Percentiles rank a stretch among this genome's conserved stretches.
phyloP scores from a whole-genome alignment of 164 flowering plant genomes.

The Warburgia ugandensis region DNA sequence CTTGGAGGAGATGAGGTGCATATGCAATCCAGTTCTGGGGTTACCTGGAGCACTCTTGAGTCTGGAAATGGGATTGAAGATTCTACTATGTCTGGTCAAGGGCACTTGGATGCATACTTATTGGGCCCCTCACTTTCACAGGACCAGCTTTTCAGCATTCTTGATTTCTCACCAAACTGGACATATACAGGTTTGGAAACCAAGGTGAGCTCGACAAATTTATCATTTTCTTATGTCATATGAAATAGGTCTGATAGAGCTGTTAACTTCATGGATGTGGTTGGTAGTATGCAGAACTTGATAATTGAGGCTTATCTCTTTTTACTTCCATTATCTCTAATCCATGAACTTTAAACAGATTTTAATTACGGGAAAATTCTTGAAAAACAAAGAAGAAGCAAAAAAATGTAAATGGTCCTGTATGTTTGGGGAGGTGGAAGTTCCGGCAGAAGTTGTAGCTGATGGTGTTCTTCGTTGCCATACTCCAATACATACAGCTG shows the following conservation, averaged over 20 bases:
- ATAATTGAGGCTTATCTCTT: too few species aligned
- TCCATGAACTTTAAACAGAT: constrained; percentile 42
- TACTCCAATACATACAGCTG: constrained; percentile 53
- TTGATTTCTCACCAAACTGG: constrained; percentile 91
- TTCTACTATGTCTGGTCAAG: constrained; percentile 36
- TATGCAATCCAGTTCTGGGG: constrained; percentile 42
- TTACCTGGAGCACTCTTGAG: constrained; percentile 54
- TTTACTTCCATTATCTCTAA: too few species aligned
- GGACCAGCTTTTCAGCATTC: constrained; percentile 86
- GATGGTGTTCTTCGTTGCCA: constrained; percentile 76
- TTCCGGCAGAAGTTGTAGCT: constrained; percentile 70
- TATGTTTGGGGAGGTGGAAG: constrained; percentile 98
- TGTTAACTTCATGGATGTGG: too few species aligned
- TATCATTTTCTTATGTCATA: too few species aligned
- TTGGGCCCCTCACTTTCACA: constrained; percentile 72
- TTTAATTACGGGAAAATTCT: constrained; percentile 65
- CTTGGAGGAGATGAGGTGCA: constrained; percentile 46
- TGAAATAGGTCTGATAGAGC: too few species aligned
- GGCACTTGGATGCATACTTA: constrained; percentile 32
- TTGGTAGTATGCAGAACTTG: too few species aligned
- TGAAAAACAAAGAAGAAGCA: constrained; percentile 41
- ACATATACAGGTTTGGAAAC: constrained; percentile 51
- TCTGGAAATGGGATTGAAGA: constrained; percentile 44
- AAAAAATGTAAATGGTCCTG: constrained; percentile 68
- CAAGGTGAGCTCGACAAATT: too few species aligned